Conservation (phyloP, 495 filamentous ascomycete species). For the Aspergillus sclerotioniger region DNA sequence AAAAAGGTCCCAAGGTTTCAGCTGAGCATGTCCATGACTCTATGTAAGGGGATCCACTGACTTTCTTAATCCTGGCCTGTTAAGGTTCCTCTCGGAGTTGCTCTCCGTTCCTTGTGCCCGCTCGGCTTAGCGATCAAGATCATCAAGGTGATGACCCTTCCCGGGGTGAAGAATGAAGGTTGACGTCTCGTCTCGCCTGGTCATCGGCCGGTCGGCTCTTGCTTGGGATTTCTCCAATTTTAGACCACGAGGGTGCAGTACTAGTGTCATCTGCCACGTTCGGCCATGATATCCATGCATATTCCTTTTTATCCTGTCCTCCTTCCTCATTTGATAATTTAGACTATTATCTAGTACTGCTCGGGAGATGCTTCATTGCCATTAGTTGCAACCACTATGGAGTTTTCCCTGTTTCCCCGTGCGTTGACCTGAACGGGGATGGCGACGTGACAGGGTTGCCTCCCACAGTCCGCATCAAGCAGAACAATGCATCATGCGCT, state of each 20-base stretch:
- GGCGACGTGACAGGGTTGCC: not conserved
- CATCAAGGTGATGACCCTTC: not conserved
- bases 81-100: not conserved
- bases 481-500: not conserved
- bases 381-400: not conserved
- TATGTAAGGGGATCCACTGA: not conserved
- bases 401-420: not conserved
- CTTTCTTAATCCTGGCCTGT: not conserved
- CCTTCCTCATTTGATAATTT: not conserved
- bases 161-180: not conserved
- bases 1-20: constrained; percentile 20
- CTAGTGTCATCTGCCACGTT: constrained; percentile 7
- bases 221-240: not conserved
- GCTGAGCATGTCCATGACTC: constrained; percentile 18
- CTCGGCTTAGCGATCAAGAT: not conserved
- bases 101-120: not conserved
- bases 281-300: not conserved
- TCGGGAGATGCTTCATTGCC: no score
- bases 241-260: not conserved
- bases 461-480: not conserved
- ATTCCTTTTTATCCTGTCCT: no score
- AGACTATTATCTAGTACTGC: not conserved
- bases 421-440: not conserved
- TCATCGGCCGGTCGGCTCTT: no score
- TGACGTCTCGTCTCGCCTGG: not conserved